Evolutionary conservation across 768 basidiomycete genomes (phyloP), one percentile per base, ranked within the genome.

Genomic region (Russula olivacea): DNA sequence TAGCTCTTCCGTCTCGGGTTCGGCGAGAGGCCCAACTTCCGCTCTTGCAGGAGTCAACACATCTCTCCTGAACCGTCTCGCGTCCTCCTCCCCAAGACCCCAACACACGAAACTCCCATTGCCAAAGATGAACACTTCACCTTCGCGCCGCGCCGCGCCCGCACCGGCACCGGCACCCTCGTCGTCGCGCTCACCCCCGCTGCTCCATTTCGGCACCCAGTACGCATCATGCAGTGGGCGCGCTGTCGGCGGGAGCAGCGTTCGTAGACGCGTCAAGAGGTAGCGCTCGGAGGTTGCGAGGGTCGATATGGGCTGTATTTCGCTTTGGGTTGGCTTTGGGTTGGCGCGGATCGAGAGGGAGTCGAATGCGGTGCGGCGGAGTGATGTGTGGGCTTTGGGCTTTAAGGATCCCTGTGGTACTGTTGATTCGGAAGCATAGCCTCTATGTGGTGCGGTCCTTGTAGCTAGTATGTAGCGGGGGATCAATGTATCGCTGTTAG

Each of bases 41-140:
- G 86, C 81, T 1, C 78, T 80, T 0, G 78, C 78, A 25, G 75
- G 78, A 43, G 74, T 74, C 51, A 92, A 77, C 34, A 93, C 79
- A 56, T 89, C 79, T 28, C 75, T 72, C 25, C 84, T 81, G 72
- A 95, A 94, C 52, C 74, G 76, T 63, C 77, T 78, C 2, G 89
- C 93, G 43, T 89, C 89, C 10, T 79, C 79, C 72, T 94, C 91
- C 15, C 79, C 82, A 58, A 94, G 74, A 6, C 92, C 93, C 93
- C 93, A 97, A 68, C 86, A 92, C 7, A 97, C 94, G 61, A 93
- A 87, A 67, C 84, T 90, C 3, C 93, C 93, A 67, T 91, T 93
- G 21, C 82, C 80, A 72, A 97, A 97, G 14, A 97, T 81, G 72
- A 95, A 96, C 12, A 93, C 77, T 72, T 97, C 94, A 17, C 93